Evolutionary conservation across 108 stramenopile species (phyloP).

Genomic region (Cyclotella distinguenda): DNA sequence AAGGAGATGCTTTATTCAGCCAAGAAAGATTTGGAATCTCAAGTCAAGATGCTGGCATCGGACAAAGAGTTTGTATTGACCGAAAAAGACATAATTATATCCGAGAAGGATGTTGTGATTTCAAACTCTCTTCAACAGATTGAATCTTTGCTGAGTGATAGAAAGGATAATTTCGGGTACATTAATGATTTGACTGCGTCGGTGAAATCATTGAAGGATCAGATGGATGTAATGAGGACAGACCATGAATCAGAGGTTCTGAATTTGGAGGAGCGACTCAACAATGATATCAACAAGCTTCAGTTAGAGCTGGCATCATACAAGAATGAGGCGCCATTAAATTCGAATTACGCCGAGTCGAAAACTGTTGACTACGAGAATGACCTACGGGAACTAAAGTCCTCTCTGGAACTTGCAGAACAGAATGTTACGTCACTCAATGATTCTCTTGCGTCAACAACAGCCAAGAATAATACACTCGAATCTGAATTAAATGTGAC

Average conservation of each 20-base stretch:
- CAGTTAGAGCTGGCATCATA: not conserved
- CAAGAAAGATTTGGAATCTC: conserved; percentile 46
- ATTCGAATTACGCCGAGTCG: too few relatives aligned
- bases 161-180: conserved; percentile 16
- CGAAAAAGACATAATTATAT: conserved; percentile 36
- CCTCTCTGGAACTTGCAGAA: too few relatives aligned
- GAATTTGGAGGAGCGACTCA: not conserved
- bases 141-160: conserved; percentile 16
- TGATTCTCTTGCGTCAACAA: too few relatives aligned
- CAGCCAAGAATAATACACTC: too few relatives aligned
- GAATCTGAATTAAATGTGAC: too few relatives aligned
- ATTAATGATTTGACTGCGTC: conserved; percentile 20
- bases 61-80: conserved; percentile 46
- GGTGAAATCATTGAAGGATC: conserved; percentile 25
- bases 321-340: too few relatives aligned
- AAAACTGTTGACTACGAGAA: too few relatives aligned
- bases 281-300: not conserved
- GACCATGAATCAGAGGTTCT: not conserved
- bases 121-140: conserved; percentile 31
- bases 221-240: conserved; percentile 5
- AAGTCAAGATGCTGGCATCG: conserved; percentile 34
- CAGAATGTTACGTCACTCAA: too few relatives aligned
- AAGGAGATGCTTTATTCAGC: conserved; percentile 45
- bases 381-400: too few relatives aligned
- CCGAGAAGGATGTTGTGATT: conserved; percentile 39